Evolutionary conservation across 768 basidiomycete species (phyloP).

Genomic region (Rhodotorula graminis): DNA sequence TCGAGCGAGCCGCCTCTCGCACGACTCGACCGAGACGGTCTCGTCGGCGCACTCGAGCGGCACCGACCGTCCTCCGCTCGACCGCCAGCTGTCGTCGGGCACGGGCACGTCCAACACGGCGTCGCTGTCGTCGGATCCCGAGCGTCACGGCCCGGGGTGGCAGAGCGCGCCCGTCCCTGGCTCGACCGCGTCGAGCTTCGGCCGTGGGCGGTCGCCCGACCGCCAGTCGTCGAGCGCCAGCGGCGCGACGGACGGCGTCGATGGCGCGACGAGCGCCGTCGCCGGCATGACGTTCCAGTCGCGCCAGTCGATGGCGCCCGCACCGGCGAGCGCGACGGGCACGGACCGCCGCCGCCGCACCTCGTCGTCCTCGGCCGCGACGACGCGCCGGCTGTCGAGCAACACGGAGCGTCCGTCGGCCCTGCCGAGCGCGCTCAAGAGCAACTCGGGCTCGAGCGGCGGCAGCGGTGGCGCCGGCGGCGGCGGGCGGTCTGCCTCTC

Average conservation of each 20-base stretch:
- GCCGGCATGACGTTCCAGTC: slow-evolving; percentile 13
- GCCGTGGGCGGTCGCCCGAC: slow-evolving; percentile 3
- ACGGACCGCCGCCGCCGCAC: slow-evolving; percentile 9
- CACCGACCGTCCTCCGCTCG: neutral
- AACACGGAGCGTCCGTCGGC: neutral
- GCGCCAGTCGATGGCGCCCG: neutral
- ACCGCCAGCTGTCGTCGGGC: slow-evolving; percentile 1
- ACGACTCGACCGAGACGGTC: slow-evolving; percentile 7
- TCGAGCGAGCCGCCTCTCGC: slow-evolving; percentile 17
- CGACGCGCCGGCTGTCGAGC: neutral
- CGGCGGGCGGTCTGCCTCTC: slow-evolving; percentile 10
- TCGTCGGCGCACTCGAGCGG: slow-evolving; percentile 6
- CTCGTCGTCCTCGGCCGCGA: neutral
- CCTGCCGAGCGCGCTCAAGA: slow-evolving; percentile 5
- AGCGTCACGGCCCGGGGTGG: slow-evolving; percentile 5
- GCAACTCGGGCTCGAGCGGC: neutral
- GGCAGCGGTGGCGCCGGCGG: neutral
- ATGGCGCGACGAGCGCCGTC: slow-evolving; percentile 1
- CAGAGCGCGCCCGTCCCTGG: slow-evolving; percentile 14
- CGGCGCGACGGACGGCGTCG: neutral
- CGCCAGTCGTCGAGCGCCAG: neutral
- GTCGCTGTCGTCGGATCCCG: slow-evolving; percentile 12
- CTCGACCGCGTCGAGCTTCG: slow-evolving; percentile 14
- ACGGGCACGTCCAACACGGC: neutral
- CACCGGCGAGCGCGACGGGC: neutral